Percentiles rank a stretch among this genome's conserved stretches.
Conservation (phyloP, 306 rosid species). For the Dalbergia oliveri region DNA sequence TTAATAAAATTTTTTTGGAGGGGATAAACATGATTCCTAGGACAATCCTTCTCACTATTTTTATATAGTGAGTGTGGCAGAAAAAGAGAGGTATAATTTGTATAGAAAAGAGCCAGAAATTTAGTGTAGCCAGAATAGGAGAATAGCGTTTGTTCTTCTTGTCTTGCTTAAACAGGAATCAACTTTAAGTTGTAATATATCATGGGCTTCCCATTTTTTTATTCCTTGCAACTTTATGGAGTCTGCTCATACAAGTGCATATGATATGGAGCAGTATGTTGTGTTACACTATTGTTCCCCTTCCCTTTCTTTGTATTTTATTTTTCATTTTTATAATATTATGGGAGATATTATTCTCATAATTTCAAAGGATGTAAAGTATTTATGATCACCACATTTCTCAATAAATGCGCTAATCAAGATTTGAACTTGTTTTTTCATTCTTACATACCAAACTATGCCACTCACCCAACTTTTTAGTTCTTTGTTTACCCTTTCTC, state of each 20-base stretch:
- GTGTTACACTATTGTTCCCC: not conserved
- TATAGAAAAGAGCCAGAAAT: slow-evolving; percentile 57
- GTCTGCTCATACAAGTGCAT: slow-evolving; percentile 34
- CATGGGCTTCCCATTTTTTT: slow-evolving; percentile 35
- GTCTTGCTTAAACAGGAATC: slow-evolving; percentile 77
- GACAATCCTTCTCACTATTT: slow-evolving; percentile 45
- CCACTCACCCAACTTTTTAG: no score
- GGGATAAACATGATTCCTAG: slow-evolving; percentile 61
- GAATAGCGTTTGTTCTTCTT: slow-evolving; percentile 80
- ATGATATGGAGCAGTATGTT: slow-evolving; percentile 12
- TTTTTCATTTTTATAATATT: no score
- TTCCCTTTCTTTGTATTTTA: no score
- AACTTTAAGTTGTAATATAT: slow-evolving; percentile 34
- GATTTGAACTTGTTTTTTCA: no score
- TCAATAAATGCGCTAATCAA: no score
- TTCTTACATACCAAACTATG: no score
- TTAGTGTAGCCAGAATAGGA: slow-evolving; percentile 70
- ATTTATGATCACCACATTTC: no score
- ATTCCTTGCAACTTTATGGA: slow-evolving; percentile 44
- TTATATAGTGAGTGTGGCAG: slow-evolving; percentile 52
- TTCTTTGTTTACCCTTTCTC: no score
- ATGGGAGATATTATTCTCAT: no score
- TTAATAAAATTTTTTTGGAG: slow-evolving; percentile 42
- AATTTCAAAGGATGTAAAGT: no score
- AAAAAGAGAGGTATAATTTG: slow-evolving; percentile 44